Conservation (phyloP, 176 grass and related monocot genomes). For the Elaeis guineensis region DNA sequence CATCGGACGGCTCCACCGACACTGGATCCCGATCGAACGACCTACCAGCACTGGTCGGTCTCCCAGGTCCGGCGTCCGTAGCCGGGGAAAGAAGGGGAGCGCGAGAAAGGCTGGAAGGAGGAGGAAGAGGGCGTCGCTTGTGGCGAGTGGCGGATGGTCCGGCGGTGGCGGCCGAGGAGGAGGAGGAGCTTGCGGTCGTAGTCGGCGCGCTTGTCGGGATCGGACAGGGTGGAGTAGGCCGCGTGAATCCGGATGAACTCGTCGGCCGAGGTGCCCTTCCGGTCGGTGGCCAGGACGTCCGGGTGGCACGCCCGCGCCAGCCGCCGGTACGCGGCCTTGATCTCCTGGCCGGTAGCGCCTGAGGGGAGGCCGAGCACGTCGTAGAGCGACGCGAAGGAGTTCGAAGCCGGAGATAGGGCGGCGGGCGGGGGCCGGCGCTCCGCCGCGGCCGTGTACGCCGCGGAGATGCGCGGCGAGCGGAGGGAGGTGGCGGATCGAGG, state of each 20-base stretch:
- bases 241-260: slow-evolving; percentile 68
- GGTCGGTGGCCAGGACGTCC: slow-evolving; percentile 27
- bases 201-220: slow-evolving; percentile 49
- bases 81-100: slow-evolving; percentile 32
- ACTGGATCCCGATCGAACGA: not conserved
- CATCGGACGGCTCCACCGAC: not conserved
- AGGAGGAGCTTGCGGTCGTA: slow-evolving; percentile 47
- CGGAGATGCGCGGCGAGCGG: slow-evolving; percentile 12
- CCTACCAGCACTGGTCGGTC: slow-evolving; percentile 70
- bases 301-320: slow-evolving; percentile 46
- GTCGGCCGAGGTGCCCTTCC: slow-evolving; percentile 21
- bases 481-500: slow-evolving; percentile 14
- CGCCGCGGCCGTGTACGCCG: not conserved
- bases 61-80: slow-evolving; percentile 49
- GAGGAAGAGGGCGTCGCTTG: slow-evolving; percentile 1
- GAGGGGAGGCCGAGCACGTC: slow-evolving; percentile 45
- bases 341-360: slow-evolving; percentile 31
- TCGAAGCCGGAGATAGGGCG: not conserved
- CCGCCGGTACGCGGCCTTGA: slow-evolving; percentile 58
- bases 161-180: not conserved
- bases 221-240: slow-evolving; percentile 59
- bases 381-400: slow-evolving; percentile 28
- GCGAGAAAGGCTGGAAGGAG: slow-evolving; percentile 2
- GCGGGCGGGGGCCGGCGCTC: not conserved
- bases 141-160: not conserved